Conservation (phyloP, 352 stramenopile genomes). For the Aphanomyces astaci region DNA sequence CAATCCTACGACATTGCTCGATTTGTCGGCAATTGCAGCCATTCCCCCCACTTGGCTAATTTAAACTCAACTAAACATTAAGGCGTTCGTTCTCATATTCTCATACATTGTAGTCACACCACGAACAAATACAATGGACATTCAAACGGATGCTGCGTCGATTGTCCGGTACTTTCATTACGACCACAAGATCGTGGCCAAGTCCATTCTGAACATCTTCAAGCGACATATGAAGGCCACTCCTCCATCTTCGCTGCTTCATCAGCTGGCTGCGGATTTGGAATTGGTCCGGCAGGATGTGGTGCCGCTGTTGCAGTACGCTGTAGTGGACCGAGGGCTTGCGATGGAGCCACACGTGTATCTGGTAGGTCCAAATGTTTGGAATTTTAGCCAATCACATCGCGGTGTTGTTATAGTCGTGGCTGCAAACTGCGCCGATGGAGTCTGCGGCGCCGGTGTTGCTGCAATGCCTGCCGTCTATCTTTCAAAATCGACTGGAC, state of each 20-base stretch:
- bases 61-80: no score
- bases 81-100: no score
- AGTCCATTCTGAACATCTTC: background rate
- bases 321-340: background rate
- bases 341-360: background rate
- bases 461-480: background rate
- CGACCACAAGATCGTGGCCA: background rate
- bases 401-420: background rate
- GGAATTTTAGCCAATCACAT: no score
- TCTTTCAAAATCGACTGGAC: background rate
- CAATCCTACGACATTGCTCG: no score
- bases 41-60: no score
- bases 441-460: background rate
- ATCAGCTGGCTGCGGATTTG: background rate
- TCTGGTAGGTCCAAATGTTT: background rate
- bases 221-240: background rate
- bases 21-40: no score
- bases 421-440: background rate
- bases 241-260: background rate
- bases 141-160: background rate
- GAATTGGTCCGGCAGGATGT: background rate
- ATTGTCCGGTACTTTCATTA: background rate
- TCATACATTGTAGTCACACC: background rate
- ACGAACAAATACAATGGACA: background rate
- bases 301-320: background rate